Evolutionary conservation across 441 rosid species (phyloP).

Genomic region (Gossypium trilobum): DNA sequence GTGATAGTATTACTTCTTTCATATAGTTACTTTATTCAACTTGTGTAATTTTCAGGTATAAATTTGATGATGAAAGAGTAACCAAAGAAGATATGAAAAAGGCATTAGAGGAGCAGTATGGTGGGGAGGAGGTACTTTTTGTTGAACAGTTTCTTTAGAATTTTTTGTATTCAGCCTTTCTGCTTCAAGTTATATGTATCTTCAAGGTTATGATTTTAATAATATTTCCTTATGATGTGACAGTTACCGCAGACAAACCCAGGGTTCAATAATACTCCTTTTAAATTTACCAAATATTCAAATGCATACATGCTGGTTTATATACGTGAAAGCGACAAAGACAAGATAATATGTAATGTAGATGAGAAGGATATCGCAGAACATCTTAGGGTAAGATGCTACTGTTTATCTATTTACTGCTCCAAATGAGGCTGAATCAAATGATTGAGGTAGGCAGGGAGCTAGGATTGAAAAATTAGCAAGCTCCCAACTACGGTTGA

Average conservation of each 20-base stretch:
- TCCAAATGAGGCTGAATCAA: constrained; percentile 5
- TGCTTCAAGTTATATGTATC: background rate
- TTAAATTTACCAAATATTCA: constrained; percentile 44
- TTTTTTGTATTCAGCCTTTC: background rate
- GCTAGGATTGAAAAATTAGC: background rate
- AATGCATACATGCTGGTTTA: constrained; percentile 56
- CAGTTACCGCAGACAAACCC: constrained; percentile 42
- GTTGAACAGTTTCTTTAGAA: background rate
- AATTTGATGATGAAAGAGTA: constrained; percentile 48
- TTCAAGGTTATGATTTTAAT: constrained; percentile 3
- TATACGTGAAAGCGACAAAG: constrained; percentile 49
- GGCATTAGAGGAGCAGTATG: constrained; percentile 46
- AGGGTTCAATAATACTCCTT: constrained; percentile 40
- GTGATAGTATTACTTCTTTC: background rate
- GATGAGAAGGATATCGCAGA: constrained; percentile 50
- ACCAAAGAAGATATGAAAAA: constrained; percentile 39
- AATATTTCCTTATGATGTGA: constrained; percentile 6
- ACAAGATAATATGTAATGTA: constrained; percentile 41
- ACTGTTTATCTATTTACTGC: constrained; percentile 9
- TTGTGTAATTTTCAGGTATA: constrained; percentile 30
- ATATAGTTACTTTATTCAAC: background rate
- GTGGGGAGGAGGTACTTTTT: constrained; percentile 40
- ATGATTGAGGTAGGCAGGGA: background rate
- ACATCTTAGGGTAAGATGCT: constrained; percentile 40
- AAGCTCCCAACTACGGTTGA: background rate